These are phyloP conservation scores for Cryphonectria nitschkei DNA, from an alignment of 2,329 filamentous ascomycete species.

Conservation along the genomic window DNA sequence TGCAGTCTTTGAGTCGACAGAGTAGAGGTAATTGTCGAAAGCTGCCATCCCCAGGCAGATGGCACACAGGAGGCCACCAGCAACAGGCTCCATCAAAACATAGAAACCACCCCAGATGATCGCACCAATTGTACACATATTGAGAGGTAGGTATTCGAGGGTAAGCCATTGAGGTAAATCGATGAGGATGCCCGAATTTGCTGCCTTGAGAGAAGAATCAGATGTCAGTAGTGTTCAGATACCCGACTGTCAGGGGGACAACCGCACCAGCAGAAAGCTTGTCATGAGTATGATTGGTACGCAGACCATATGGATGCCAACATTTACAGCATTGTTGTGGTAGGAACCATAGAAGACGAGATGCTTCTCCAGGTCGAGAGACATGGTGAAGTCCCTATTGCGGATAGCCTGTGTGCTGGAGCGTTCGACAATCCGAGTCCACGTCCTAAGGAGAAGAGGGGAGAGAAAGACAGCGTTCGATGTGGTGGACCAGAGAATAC, in stretches of 20 bases:
- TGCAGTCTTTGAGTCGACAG: conserved; percentile 53
- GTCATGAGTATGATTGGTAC: conserved; percentile 77
- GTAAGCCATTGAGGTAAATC: conserved; percentile 69
- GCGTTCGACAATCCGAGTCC: neutral
- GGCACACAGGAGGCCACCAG: conserved; percentile 75
- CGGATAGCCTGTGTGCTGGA: neutral
- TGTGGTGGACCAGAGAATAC: neutral
- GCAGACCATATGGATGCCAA: conserved; percentile 78
- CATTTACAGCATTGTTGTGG: conserved; percentile 77
- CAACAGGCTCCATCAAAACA: conserved; percentile 90
- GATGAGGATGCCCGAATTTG: conserved; percentile 66
- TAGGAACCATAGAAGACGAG: conserved; percentile 85
- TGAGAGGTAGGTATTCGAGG: conserved; percentile 68
- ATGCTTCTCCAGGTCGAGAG: conserved; percentile 80
- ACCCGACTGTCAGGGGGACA: conserved; percentile 5
- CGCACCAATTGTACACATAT: conserved; percentile 66
- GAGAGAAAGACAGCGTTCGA: neutral
- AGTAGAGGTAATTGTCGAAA: conserved; percentile 73
- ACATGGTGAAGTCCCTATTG: conserved; percentile 48
- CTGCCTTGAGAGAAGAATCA: conserved; percentile 48
- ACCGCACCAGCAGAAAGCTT: conserved; percentile 70
- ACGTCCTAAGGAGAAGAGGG: neutral
- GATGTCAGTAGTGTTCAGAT: conserved; percentile 7
- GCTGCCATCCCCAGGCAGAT: conserved; percentile 78
- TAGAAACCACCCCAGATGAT: conserved; percentile 79